Conservation (phyloP, 2,329 filamentous ascomycete genomes). For the Curvularia verruculosa region DNA sequence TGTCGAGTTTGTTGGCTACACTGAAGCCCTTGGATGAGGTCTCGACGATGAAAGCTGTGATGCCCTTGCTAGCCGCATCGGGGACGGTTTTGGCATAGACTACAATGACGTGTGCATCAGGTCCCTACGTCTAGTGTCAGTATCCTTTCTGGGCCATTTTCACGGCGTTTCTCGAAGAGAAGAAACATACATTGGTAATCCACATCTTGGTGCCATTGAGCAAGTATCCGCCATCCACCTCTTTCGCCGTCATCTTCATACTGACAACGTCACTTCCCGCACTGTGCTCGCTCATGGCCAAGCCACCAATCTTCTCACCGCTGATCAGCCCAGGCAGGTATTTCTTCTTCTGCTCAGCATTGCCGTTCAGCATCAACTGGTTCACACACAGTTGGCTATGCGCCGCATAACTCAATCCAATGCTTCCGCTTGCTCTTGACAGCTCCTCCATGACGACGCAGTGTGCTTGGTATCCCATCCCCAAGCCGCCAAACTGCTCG, state of each 20-base stretch:
- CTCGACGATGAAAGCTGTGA: constrained; percentile 92
- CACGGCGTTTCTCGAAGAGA: background rate
- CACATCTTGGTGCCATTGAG: constrained; percentile 97
- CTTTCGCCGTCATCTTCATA: constrained; percentile 86
- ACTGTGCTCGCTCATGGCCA: constrained; percentile 94
- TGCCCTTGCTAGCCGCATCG: constrained; percentile 80
- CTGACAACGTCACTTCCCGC: constrained; percentile 92
- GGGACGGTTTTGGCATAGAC: constrained; percentile 97
- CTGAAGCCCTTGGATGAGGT: constrained; percentile 74
- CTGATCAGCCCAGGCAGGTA: constrained; percentile 82
- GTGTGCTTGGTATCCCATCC: constrained; percentile 95
- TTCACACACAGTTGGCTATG: constrained; percentile 97
- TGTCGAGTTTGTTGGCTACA: constrained; percentile 90
- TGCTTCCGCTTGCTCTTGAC: constrained; percentile 81
- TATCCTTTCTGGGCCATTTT: background rate
- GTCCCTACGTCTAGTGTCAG: constrained; percentile 58
- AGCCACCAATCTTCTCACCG: constrained; percentile 79
- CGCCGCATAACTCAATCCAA: constrained; percentile 90
- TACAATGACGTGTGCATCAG: constrained; percentile 88
- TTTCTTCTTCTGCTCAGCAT: constrained; percentile 74
- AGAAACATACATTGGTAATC: constrained; percentile 85
- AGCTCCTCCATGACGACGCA: constrained; percentile 96
- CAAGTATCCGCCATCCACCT: constrained; percentile 82
- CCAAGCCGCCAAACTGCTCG: constrained; percentile 86
- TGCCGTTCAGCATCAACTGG: constrained; percentile 90